Conservation (phyloP, 164 flowering plant species). For the Warburgia ugandensis region DNA sequence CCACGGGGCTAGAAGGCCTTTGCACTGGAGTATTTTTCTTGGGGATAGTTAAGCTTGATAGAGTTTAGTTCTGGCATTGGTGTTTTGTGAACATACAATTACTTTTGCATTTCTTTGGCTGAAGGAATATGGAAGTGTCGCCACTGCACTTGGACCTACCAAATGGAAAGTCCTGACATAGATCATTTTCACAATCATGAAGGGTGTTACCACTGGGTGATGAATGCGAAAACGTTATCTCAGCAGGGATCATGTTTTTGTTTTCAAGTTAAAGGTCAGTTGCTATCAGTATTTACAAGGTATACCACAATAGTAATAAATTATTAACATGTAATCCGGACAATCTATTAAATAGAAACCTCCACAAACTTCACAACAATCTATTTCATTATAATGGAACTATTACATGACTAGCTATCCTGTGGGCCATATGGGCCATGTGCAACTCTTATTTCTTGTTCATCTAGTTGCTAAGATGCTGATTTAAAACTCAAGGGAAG, state of each 20-base stretch:
- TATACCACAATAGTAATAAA: not conserved
- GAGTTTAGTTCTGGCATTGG: slow-evolving; percentile 8
- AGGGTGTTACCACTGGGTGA: slow-evolving; percentile 2
- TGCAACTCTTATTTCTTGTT: no score
- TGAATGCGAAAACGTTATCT: slow-evolving; percentile 16
- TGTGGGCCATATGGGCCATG: no score
- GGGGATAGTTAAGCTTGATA: not conserved
- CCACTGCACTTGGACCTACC: slow-evolving; percentile 34
- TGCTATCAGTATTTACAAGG: not conserved
- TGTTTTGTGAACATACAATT: slow-evolving; percentile 9
- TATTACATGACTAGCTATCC: no score
- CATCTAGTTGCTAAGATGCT: no score
- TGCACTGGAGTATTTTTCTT: not conserved
- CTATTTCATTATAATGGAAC: no score
- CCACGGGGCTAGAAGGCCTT: not conserved
- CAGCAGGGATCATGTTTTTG: slow-evolving; percentile 12
- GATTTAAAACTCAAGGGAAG: no score
- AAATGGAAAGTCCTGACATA: slow-evolving; percentile 20
- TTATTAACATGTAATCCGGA: no score
- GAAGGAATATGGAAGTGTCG: slow-evolving; percentile 46
- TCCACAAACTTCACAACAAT: no score
- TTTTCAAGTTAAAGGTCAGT: slow-evolving; percentile 22
- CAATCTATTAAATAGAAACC: no score
- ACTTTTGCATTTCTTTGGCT: slow-evolving; percentile 15
- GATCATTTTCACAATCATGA: slow-evolving; percentile 15